Evolutionary conservation across 192 early-diverging fungal species (phyloP).

Genomic region (Jimgerdemannia flammicorona): DNA sequence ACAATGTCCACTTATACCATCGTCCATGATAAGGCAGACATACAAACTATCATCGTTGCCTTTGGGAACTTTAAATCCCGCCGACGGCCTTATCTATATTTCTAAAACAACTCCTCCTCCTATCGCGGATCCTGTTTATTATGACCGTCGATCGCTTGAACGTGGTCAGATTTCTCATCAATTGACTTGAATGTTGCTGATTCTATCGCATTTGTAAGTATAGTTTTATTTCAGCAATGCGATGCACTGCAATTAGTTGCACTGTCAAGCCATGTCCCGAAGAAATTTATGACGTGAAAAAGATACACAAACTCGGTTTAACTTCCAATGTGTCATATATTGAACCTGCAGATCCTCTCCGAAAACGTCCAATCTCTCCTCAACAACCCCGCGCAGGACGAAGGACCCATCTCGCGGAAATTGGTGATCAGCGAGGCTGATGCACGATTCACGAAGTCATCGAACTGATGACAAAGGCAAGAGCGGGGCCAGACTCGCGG

Average conservation of each 20-base stretch:
- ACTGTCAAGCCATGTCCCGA: no score
- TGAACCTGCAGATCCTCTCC: neutral
- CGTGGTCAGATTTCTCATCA: conserved; percentile 35
- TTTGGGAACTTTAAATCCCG: no score
- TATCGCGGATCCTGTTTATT: conserved; percentile 64
- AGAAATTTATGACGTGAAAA: no score
- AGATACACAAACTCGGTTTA: neutral
- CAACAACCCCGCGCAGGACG: conserved; percentile 3
- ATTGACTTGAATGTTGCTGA: conserved; percentile 30
- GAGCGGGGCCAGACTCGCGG: conserved; percentile 4
- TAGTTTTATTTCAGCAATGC: no score
- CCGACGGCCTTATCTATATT: no score
- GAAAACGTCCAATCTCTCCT: conserved; percentile 1
- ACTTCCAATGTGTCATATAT: neutral
- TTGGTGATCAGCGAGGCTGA: conserved; percentile 47
- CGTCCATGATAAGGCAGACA: no score
- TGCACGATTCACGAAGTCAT: conserved; percentile 31
- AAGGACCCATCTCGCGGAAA: conserved; percentile 9
- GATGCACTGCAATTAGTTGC: no score
- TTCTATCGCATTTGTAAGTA: conserved; percentile 33
- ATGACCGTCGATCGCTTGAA: conserved; percentile 46
- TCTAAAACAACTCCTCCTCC: no score
- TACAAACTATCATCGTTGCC: no score
- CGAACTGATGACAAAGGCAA: conserved; percentile 14
- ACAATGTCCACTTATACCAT: no score